These are phyloP conservation scores for Aureobasidium leucospermi DNA, from an alignment of 2,329 filamentous ascomycete species.

Conservation along the genomic window DNA sequence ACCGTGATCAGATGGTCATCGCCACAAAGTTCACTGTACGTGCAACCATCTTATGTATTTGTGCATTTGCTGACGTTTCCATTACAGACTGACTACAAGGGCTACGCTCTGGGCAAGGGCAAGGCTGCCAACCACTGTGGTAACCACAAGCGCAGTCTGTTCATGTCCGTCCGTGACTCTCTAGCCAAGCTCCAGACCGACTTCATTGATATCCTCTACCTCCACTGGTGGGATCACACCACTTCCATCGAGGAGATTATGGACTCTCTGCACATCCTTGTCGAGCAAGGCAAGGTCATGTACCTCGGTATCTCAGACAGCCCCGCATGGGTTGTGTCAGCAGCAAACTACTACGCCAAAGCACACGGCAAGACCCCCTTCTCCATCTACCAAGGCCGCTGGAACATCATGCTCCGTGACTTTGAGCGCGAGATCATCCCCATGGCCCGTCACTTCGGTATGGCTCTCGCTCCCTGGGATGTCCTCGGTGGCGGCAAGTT, in stretches of 20 bases:
- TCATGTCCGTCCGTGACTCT: slow-evolving; percentile 33
- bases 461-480: slow-evolving; percentile 37
- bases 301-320: slow-evolving; percentile 34
- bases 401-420: slow-evolving; percentile 30
- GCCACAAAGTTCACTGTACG: slow-evolving; percentile 46
- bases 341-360: slow-evolving; percentile 29
- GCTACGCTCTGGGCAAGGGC: slow-evolving; percentile 20
- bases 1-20: slow-evolving; percentile 46
- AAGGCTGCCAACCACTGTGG: slow-evolving; percentile 42
- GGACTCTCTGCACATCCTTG: slow-evolving; percentile 30
- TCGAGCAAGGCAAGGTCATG: slow-evolving; percentile 29
- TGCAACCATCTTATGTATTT: background rate
- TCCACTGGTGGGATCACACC: slow-evolving; percentile 42
- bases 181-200: slow-evolving; percentile 28
- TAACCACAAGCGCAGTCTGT: slow-evolving; percentile 56
- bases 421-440: slow-evolving; percentile 36
- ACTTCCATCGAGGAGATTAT: slow-evolving; percentile 33
- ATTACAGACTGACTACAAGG: slow-evolving; percentile 20
- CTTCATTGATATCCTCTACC: slow-evolving; percentile 20
- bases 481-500: slow-evolving; percentile 48
- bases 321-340: slow-evolving; percentile 31
- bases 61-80: background rate
- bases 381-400: slow-evolving; percentile 33
- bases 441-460: slow-evolving; percentile 32
- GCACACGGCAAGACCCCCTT: slow-evolving; percentile 33